A percentile compares a stretch with the other conserved stretches of the same genome.
These are phyloP conservation scores for Boletellus ananiceps DNA, from an alignment of 768 basidiomycete species.

Conservation along the genomic window DNA sequence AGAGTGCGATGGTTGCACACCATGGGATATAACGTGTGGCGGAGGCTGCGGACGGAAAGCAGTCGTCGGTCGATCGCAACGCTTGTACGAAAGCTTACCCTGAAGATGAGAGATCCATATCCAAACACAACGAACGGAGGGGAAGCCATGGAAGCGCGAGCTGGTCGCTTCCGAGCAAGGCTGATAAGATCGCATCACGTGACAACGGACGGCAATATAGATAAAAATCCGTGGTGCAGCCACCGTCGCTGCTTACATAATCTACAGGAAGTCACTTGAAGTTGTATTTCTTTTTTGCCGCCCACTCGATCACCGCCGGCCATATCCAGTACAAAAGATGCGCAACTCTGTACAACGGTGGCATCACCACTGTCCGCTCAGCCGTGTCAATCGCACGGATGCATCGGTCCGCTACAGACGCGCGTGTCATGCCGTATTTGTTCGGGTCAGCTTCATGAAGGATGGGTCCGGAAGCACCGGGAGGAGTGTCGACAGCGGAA, in stretches of 20 bases:
- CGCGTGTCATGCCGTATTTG: slow-evolving; percentile 53
- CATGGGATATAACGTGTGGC: slow-evolving; percentile 67
- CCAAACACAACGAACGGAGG: slow-evolving; percentile 75
- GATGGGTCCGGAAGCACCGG: slow-evolving; percentile 25
- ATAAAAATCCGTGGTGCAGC: no score
- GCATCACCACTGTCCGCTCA: slow-evolving; percentile 59
- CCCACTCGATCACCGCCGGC: slow-evolving; percentile 53
- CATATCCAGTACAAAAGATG: slow-evolving; percentile 63
- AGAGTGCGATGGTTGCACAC: slow-evolving; percentile 31
- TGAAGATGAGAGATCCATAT: slow-evolving; percentile 91
- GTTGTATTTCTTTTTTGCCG: slow-evolving; percentile 62
- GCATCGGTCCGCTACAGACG: slow-evolving; percentile 55
- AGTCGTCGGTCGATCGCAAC: no score
- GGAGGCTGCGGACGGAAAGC: slow-evolving; percentile 53
- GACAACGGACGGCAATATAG: background rate
- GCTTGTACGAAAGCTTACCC: slow-evolving; percentile 35
- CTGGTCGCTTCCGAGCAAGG: background rate
- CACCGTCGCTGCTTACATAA: no score
- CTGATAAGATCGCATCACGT: background rate
- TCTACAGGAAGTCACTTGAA: slow-evolving; percentile 30
- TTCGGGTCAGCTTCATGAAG: slow-evolving; percentile 48
- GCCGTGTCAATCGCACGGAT: slow-evolving; percentile 55
- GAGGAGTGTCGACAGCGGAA: slow-evolving; percentile 63
- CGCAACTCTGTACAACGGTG: slow-evolving; percentile 40
- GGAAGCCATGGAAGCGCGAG: slow-evolving; percentile 6